phyloP scores from a whole-genome alignment of 352 stramenopile species.

The Globisporangium paddicum region DNA sequence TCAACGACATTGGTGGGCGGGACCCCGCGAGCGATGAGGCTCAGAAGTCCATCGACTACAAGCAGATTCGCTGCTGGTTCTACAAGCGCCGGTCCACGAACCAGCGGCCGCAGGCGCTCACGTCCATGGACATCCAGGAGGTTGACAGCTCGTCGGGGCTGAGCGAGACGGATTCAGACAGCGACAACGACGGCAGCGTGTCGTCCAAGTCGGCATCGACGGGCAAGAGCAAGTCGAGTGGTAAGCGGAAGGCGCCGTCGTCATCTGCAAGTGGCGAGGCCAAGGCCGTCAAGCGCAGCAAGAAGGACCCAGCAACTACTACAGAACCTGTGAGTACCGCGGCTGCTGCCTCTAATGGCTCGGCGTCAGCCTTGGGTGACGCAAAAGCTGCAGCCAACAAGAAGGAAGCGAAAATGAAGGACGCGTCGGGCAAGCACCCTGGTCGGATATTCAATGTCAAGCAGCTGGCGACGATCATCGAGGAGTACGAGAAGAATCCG shows the following conservation, averaged over 20 bases:
- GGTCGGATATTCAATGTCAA: slow-evolving; percentile 84
- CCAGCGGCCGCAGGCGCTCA: slow-evolving; percentile 65
- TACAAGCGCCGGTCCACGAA: slow-evolving; percentile 83
- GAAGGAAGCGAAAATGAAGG: slow-evolving; percentile 3
- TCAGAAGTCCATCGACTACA: slow-evolving; percentile 76
- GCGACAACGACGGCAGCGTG: slow-evolving; percentile 34
- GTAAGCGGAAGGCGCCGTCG: slow-evolving; percentile 13
- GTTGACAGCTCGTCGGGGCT: slow-evolving; percentile 37
- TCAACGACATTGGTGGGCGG: slow-evolving; percentile 60
- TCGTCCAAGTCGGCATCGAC: slow-evolving; percentile 12
- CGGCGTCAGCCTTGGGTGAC: not conserved
- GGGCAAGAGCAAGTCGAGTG: slow-evolving; percentile 15
- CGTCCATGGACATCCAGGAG: slow-evolving; percentile 47
- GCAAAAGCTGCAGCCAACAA: slow-evolving; percentile 9
- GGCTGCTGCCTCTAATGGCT: not conserved
- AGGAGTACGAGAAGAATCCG: slow-evolving; percentile 83
- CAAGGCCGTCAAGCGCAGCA: slow-evolving; percentile 26
- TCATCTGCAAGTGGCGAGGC: slow-evolving; percentile 11
- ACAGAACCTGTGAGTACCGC: not conserved
- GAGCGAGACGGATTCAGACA: slow-evolving; percentile 68
- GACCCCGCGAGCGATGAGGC: slow-evolving; percentile 51
- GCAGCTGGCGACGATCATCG: slow-evolving; percentile 79
- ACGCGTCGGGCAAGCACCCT: slow-evolving; percentile 26
- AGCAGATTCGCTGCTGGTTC: slow-evolving; percentile 86
- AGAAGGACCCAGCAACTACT: slow-evolving; percentile 14